Percentiles rank a stretch among this genome's conserved stretches.
These are phyloP conservation scores for Tulasnella calospora DNA, from an alignment of 768 basidiomycete species.

Conservation along the genomic window DNA sequence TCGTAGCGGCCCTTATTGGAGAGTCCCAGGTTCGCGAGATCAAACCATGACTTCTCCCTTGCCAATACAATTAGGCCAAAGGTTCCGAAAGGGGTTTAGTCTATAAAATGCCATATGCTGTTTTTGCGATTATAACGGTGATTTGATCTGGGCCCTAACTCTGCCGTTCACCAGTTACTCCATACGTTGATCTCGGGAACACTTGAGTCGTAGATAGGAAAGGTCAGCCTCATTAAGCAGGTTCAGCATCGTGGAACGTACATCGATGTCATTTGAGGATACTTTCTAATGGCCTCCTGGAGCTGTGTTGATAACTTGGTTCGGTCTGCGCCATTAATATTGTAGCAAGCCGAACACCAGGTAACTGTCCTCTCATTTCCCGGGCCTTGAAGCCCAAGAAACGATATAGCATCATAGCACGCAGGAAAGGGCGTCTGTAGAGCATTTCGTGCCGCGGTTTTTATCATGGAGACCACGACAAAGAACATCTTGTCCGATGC, in stretches of 20 bases:
- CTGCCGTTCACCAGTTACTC: background rate
- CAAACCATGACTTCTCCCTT: too few species aligned
- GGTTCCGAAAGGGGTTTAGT: too few species aligned
- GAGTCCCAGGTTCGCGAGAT: too few species aligned
- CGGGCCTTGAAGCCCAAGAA: background rate
- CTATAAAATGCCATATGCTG: too few species aligned
- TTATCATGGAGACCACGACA: background rate
- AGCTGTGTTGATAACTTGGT: background rate
- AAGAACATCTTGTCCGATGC: background rate
- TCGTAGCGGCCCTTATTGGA: too few species aligned
- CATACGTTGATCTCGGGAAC: background rate
- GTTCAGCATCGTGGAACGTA: background rate
- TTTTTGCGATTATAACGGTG: too few species aligned
- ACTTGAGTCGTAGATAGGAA: background rate
- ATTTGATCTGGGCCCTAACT: too few species aligned
- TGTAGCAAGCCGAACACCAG: background rate
- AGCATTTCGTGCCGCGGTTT: background rate
- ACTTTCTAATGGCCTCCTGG: background rate
- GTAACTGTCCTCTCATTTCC: background rate
- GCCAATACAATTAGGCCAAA: too few species aligned
- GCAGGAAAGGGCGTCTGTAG: background rate
- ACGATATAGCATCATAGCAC: background rate
- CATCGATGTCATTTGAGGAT: background rate
- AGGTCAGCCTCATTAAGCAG: background rate
- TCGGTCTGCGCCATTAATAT: background rate